Conservation (phyloP, 225 moss, liverwort and hornwort species). For the Sphagnum tenellum region DNA sequence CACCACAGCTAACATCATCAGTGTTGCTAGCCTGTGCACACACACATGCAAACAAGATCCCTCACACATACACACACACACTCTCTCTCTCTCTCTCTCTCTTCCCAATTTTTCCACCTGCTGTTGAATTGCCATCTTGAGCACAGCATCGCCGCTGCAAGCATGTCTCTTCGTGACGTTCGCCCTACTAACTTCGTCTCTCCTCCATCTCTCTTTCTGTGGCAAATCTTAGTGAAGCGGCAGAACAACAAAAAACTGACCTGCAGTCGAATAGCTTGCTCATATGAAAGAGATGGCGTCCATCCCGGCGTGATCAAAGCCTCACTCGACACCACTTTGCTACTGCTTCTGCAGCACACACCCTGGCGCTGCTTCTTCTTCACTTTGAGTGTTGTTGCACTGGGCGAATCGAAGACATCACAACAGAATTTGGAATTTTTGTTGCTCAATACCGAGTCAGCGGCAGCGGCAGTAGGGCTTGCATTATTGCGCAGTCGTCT, state of each 20-base stretch:
- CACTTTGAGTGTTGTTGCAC: too few relatives aligned
- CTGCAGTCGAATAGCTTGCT: slow-evolving; percentile 67
- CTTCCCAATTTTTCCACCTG: not conserved
- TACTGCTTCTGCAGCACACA: slow-evolving; percentile 14
- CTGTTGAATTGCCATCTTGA: too few relatives aligned
- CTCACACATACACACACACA: not conserved
- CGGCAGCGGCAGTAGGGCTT: too few relatives aligned
- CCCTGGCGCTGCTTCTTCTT: too few relatives aligned
- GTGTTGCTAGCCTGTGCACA: too few relatives aligned
- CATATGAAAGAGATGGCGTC: slow-evolving; percentile 53
- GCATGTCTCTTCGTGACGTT: not conserved
- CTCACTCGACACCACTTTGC: slow-evolving; percentile 30
- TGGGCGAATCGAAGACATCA: too few relatives aligned
- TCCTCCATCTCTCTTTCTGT: not conserved
- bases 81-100: not conserved
- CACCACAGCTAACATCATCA: not conserved
- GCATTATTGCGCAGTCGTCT: too few relatives aligned
- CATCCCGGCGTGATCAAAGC: slow-evolving; percentile 20
- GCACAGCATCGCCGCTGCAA: not conserved
- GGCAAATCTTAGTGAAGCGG: not conserved
- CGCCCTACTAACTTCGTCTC: not conserved
- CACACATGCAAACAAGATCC: too few relatives aligned
- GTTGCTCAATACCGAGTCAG: too few relatives aligned
- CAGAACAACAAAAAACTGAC: slow-evolving; percentile 1
- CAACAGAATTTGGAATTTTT: too few relatives aligned